phyloP scores from a whole-genome alignment of 805 yeast species.

The Saturnispora quitensis region DNA sequence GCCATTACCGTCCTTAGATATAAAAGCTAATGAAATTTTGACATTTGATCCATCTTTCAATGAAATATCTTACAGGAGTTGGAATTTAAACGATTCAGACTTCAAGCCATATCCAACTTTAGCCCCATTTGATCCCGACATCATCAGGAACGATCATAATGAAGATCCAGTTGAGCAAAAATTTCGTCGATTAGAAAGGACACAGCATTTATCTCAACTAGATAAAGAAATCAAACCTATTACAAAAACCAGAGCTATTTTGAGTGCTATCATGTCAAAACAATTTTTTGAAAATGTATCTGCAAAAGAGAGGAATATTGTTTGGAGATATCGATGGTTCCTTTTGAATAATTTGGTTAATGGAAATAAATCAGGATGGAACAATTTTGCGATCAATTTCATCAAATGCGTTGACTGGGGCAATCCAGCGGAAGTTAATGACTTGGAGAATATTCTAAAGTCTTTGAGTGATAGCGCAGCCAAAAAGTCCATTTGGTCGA shows the following conservation, averaged over 20 bases:
- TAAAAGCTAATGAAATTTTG: slow-evolving; percentile 14
- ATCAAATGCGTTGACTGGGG: slow-evolving; percentile 84
- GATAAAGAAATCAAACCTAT: slow-evolving; percentile 88
- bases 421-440: slow-evolving; percentile 70
- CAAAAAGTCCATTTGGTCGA: slow-evolving; percentile 1
- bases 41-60: slow-evolving; percentile 18
- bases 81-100: neutral
- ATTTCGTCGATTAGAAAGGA: slow-evolving; percentile 74
- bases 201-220: slow-evolving; percentile 63
- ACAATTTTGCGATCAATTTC: slow-evolving; percentile 45
- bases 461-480: slow-evolving; percentile 17
- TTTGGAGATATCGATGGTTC: slow-evolving; percentile 89
- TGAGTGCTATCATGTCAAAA: slow-evolving; percentile 56
- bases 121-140: slow-evolving; percentile 62
- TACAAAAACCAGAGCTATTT: slow-evolving; percentile 67
- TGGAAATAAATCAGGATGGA: slow-evolving; percentile 27
- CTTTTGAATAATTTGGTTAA: slow-evolving; percentile 43
- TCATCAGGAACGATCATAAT: slow-evolving; percentile 29
- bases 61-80: slow-evolving; percentile 20
- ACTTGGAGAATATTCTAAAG: slow-evolving; percentile 44
- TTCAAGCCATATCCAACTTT: slow-evolving; percentile 6
- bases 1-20: slow-evolving; percentile 21
- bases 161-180: slow-evolving; percentile 85
- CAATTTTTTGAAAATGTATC: slow-evolving; percentile 79
- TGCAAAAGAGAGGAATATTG: slow-evolving; percentile 73